Conservation (phyloP, 192 early-diverging fungal species). For the Rhizophagus clarus region DNA sequence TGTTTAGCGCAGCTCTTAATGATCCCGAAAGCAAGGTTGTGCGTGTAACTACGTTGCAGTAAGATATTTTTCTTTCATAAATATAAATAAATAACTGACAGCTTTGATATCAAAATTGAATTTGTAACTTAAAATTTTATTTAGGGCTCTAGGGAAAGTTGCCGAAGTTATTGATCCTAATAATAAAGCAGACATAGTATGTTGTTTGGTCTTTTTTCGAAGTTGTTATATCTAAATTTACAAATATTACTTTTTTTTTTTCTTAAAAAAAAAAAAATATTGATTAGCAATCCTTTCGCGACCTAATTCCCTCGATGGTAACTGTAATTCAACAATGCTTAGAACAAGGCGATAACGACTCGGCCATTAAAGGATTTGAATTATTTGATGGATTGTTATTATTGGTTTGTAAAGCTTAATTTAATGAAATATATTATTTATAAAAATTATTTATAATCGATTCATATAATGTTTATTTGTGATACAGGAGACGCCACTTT, state of each 20-base stretch:
- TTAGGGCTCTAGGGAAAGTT: slow-evolving; percentile 71
- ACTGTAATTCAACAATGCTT: slow-evolving; percentile 81
- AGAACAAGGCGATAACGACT: slow-evolving; percentile 72
- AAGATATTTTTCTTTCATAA: slow-evolving; percentile 26
- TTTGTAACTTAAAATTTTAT: slow-evolving; percentile 8
- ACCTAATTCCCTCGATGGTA: slow-evolving; percentile 83
- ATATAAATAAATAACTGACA: slow-evolving; percentile 23
- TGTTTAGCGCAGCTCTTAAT: slow-evolving; percentile 72
- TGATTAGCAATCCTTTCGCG: slow-evolving; percentile 62
- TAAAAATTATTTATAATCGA: neutral
- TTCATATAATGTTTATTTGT: neutral
- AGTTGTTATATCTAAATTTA: neutral
- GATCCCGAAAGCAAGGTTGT: slow-evolving; percentile 86
- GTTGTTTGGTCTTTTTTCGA: slow-evolving; percentile 3
- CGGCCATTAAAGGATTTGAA: slow-evolving; percentile 78
- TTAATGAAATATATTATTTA: slow-evolving; percentile 14
- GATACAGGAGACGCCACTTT: slow-evolving; percentile 69
- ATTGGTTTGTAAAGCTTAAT: slow-evolving; percentile 44
- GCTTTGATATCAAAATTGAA: neutral
- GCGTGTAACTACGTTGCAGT: slow-evolving; percentile 76
- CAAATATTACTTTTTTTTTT: neutral
- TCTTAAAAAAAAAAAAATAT: neutral
- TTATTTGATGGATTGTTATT: slow-evolving; percentile 83
- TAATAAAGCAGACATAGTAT: slow-evolving; percentile 66
- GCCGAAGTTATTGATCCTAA: slow-evolving; percentile 80